These are phyloP conservation scores for Globisporangium spinosum DNA, from an alignment of 352 stramenopile species.

Conservation along the genomic window DNA sequence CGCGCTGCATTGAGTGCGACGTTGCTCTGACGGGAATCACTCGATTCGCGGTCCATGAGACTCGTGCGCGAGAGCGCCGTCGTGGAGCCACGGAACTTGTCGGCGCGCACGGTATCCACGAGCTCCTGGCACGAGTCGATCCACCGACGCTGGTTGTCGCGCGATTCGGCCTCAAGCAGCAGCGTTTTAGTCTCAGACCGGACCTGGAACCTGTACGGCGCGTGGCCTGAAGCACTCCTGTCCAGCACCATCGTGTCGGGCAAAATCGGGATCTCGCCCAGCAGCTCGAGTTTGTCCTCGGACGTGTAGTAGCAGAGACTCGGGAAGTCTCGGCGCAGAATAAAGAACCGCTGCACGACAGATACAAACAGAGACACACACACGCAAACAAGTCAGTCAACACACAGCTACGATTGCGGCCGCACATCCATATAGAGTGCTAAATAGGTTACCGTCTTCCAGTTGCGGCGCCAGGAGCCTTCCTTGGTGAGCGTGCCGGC, in stretches of 20 bases:
- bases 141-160: slow-evolving; percentile 61
- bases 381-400: not conserved
- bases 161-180: slow-evolving; percentile 62
- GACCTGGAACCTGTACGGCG: slow-evolving; percentile 68
- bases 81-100: slow-evolving; percentile 54
- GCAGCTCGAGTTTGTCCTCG: slow-evolving; percentile 75
- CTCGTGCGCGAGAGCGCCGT: slow-evolving; percentile 16
- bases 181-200: slow-evolving; percentile 52
- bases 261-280: slow-evolving; percentile 65
- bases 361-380: not conserved
- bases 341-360: slow-evolving; percentile 57
- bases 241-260: slow-evolving; percentile 78
- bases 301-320: slow-evolving; percentile 82
- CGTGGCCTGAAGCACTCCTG: slow-evolving; percentile 43
- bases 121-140: slow-evolving; percentile 69
- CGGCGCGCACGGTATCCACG: slow-evolving; percentile 55
- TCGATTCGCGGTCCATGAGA: slow-evolving; percentile 21
- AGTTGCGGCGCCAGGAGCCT: slow-evolving; percentile 83
- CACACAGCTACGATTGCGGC: not conserved
- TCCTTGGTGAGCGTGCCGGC: slow-evolving; percentile 69
- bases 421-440: not conserved
- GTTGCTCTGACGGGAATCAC: slow-evolving; percentile 9
- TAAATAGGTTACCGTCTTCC: slow-evolving; percentile 49
- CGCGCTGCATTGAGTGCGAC: slow-evolving; percentile 1
- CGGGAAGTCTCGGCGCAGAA: slow-evolving; percentile 67